Conservation (phyloP, 306 rosid species). For the Ammopiptanthus mongolicus region DNA sequence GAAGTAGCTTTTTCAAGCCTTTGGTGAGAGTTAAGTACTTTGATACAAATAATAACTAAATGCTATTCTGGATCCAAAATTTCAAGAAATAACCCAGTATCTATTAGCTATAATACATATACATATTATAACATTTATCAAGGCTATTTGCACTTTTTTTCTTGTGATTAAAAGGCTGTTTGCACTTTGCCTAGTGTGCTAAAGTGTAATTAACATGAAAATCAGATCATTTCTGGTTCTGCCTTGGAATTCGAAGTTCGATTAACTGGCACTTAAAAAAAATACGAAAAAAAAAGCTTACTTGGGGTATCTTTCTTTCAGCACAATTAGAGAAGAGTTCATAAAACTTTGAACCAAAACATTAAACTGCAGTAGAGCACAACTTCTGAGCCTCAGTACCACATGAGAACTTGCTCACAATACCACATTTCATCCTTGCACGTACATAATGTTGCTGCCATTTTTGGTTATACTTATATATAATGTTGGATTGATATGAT, state of each 20-base stretch:
- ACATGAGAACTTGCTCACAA: slow-evolving; percentile 82
- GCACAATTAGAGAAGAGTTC: slow-evolving; percentile 10
- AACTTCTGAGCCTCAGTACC: slow-evolving; percentile 82
- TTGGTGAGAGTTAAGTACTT: background rate
- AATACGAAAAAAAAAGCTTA: slow-evolving; percentile 35
- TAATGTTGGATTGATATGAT: too few species aligned
- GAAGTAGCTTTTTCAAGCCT: slow-evolving; percentile 3
- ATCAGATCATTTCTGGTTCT: background rate
- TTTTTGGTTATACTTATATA: too few species aligned
- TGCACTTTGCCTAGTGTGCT: background rate
- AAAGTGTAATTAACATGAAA: background rate
- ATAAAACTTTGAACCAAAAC: slow-evolving; percentile 53
- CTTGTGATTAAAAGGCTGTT: background rate
- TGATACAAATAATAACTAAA: background rate
- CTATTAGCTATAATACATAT: background rate
- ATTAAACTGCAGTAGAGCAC: slow-evolving; percentile 66
- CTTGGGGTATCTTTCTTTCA: slow-evolving; percentile 46
- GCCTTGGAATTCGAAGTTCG: background rate
- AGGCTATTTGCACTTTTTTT: background rate
- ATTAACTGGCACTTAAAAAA: background rate
- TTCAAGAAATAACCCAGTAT: background rate
- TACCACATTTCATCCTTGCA: slow-evolving; percentile 72
- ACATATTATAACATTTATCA: background rate
- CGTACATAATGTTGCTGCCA: too few species aligned
- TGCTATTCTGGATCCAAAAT: slow-evolving; percentile 19